Evolutionary conservation across 2,329 filamentous ascomycete species (phyloP).

Genomic region (Epichloe coenophiala): DNA sequence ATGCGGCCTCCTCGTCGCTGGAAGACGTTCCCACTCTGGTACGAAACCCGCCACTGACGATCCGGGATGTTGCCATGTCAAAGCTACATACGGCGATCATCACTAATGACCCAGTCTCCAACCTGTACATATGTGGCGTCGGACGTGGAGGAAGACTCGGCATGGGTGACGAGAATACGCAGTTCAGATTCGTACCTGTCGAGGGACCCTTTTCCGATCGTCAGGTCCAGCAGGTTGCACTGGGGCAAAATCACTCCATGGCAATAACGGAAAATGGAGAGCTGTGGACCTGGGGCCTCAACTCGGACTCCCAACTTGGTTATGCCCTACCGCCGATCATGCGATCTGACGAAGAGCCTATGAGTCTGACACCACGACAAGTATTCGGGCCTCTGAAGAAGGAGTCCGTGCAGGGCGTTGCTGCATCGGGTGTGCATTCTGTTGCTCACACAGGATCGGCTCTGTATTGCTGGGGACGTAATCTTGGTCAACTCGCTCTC

Average conservation of each 20-base stretch:
- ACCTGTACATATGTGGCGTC: constrained; percentile 85
- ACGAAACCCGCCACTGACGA: constrained; percentile 55
- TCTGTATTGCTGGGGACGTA: constrained; percentile 89
- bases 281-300: constrained; percentile 89
- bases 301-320: constrained; percentile 72
- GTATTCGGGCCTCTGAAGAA: constrained; percentile 87
- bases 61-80: constrained; percentile 74
- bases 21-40: constrained; percentile 59
- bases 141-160: constrained; percentile 83
- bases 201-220: constrained; percentile 63
- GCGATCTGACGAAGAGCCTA: constrained; percentile 67
- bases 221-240: constrained; percentile 60
- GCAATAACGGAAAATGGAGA: constrained; percentile 79
- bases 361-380: constrained; percentile 70
- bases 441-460: constrained; percentile 72
- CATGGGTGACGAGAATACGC: constrained; percentile 76
- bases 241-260: constrained; percentile 85
- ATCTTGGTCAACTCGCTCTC: constrained; percentile 82
- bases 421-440: constrained; percentile 83
- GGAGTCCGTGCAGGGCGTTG: constrained; percentile 66
- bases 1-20: constrained; percentile 14
- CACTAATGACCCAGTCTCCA: constrained; percentile 75
- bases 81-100: constrained; percentile 86
- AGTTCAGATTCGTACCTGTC: constrained; percentile 75
- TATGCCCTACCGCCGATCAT: constrained; percentile 58